Percentiles rank a stretch among this genome's conserved stretches.
Conservation (phyloP, 2,329 filamentous ascomycete species). For the Fusarium solani-melongenae region DNA sequence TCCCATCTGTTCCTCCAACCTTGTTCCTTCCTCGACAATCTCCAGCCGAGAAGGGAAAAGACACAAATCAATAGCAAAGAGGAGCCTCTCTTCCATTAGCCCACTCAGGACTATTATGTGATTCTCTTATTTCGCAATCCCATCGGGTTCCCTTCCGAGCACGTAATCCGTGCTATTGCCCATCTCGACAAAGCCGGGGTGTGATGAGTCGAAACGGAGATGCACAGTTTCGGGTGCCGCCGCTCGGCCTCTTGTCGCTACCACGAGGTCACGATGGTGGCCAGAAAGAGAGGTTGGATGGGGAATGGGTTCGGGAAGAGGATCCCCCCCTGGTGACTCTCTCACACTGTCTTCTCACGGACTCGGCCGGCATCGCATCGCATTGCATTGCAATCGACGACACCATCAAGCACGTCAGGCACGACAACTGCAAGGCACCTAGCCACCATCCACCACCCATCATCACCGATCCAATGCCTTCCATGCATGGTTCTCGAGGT, state of each 20-base stretch:
- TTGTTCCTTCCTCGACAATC: slow-evolving; percentile 12
- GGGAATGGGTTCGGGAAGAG: neutral
- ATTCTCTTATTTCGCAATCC: neutral
- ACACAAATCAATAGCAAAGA: slow-evolving; percentile 24
- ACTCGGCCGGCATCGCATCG: slow-evolving; percentile 15
- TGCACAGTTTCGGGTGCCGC: slow-evolving; percentile 1
- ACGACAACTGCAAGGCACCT: slow-evolving; percentile 30
- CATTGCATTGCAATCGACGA: slow-evolving; percentile 20
- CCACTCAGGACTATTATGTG: neutral
- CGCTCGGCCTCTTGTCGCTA: neutral
- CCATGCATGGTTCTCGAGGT: slow-evolving; percentile 33
- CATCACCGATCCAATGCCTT: slow-evolving; percentile 8
- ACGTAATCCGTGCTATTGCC: neutral
- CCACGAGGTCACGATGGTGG: slow-evolving; percentile 6
- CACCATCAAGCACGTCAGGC: slow-evolving; percentile 11
- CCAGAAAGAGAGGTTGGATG: slow-evolving; percentile 9
- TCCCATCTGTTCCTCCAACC: slow-evolving; percentile 12
- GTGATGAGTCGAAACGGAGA: neutral
- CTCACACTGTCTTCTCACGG: neutral
- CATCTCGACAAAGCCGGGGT: neutral
- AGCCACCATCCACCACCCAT: neutral
- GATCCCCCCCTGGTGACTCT: neutral
- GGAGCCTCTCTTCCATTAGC: slow-evolving; percentile 21
- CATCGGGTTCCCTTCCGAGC: neutral
- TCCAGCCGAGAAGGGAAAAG: slow-evolving; percentile 13